Evolutionary conservation across 805 yeast species (phyloP).

Genomic region (Zygosaccharomyces gambellarensis): DNA sequence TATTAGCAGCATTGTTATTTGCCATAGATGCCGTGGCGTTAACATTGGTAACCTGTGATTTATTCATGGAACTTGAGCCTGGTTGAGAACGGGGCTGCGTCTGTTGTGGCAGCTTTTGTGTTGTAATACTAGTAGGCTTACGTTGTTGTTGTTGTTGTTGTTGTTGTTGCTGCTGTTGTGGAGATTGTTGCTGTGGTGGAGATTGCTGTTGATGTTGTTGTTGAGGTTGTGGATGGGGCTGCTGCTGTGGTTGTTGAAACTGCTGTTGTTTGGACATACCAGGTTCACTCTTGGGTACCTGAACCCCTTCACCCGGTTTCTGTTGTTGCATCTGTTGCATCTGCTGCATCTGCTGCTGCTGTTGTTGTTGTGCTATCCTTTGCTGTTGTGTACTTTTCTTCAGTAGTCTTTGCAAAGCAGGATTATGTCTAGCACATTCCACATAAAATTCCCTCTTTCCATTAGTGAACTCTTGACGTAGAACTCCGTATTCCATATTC

Average conservation of each 20-base stretch:
- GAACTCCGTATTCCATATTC: conserved; percentile 24
- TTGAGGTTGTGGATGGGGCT: neutral
- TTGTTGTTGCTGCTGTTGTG: conserved; percentile 6
- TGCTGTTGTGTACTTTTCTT: conserved; percentile 29
- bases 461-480: conserved; percentile 29
- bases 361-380: conserved; percentile 17
- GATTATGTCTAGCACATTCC: conserved; percentile 34
- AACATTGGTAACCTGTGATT: conserved; percentile 42
- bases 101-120: conserved; percentile 17
- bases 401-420: conserved; percentile 29
- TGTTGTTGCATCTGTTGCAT: conserved; percentile 27
- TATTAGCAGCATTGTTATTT: conserved; percentile 22
- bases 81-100: conserved; percentile 15
- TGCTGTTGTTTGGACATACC: conserved; percentile 17
- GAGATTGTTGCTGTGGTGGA: conserved; percentile 9
- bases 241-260: conserved; percentile 10
- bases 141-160: conserved; percentile 13
- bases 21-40: conserved; percentile 47
- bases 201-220: conserved; percentile 12
- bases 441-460: conserved; percentile 32
- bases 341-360: conserved; percentile 18
- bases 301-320: conserved; percentile 19
- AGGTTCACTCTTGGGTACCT: conserved; percentile 13
- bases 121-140: conserved; percentile 12
- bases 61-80: conserved; percentile 19